A percentile compares a stretch with the other conserved stretches of the same genome.
These are phyloP conservation scores for Boletus eberwhitei DNA, from an alignment of 768 basidiomycete species.

Conservation along the genomic window DNA sequence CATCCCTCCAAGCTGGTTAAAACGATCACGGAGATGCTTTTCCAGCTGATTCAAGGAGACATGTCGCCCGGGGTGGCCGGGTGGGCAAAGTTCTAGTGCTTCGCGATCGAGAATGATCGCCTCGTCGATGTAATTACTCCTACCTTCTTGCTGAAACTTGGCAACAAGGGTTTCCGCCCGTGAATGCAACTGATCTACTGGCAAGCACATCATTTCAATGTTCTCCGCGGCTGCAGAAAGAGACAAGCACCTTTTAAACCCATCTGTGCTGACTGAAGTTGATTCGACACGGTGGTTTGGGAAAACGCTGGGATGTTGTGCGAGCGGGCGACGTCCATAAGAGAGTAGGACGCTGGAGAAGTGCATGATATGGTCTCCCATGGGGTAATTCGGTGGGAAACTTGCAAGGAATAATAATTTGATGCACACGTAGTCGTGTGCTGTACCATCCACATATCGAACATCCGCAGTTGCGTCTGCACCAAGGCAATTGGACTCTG, in stretches of 20 bases:
- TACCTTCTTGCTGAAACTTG: neutral
- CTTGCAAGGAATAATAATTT: too few species aligned
- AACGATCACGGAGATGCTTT: neutral
- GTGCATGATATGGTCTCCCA: too few species aligned
- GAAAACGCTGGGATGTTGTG: neutral
- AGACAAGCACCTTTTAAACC: neutral
- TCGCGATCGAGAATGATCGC: neutral
- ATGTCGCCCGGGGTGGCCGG: neutral
- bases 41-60: neutral
- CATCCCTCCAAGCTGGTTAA: neutral
- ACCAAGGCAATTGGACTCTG: slow-evolving; percentile 36
- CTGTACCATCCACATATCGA: too few species aligned
- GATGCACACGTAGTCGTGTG: too few species aligned
- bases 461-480: too few species aligned
- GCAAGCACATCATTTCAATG: neutral
- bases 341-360: too few species aligned
- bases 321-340: neutral
- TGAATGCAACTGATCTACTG: neutral
- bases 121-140: neutral
- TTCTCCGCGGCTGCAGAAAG: neutral
- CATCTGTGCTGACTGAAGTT: neutral
- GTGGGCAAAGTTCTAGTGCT: neutral
- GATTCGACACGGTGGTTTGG: neutral
- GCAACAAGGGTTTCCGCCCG: too few species aligned
- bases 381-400: too few species aligned